Evolutionary conservation across 2,329 filamentous ascomycete genomes (phyloP), one percentile per base, ranked within the genome.

Genomic region (Colletotrichum chrysophilum): DNA sequence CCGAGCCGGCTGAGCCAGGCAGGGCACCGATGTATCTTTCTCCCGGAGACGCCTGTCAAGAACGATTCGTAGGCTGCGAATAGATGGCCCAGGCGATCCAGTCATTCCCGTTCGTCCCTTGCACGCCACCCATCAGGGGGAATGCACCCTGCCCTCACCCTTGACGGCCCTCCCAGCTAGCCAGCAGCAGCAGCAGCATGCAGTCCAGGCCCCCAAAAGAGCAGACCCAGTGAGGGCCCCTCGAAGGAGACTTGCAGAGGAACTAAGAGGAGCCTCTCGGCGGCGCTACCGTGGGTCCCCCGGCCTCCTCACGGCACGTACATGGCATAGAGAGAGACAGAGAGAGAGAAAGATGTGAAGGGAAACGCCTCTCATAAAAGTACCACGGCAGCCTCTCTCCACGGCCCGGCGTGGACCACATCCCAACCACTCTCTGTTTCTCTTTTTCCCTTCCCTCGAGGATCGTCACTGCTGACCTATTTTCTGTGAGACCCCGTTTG

Each of bases 101-200:
- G 62, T 73, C 70, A 73, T 73, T 65, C 43, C 64, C 64, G 64
- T 75, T 62, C 36, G 62, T 21, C 71, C 73, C 73, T 73, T 75
- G 70, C 73, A 75, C 73, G 73, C 73, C 73, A 73, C 73, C 48
- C 70, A 26, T 55, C 56, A 64, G 43, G 64, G 64, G 73, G 55
- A 68, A 73, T 56, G 73, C 56, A 34, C 36, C 32, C 32, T 38
- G 65, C 28, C 58, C 30, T 55, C 55, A 43, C 61, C 73, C 38
- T 75, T 70, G 67, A 56, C 56, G 24, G 9, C 18, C 26, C 58
- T 21, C 26, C n/a, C 18, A 66, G 56, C 30, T 70, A 66, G 67
- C 32, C n/a, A 52, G 48, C 66, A 61, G 18, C 30, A 24, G 18
- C 30, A 24, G 34, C 30, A 24, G 34, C 34, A 64, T 60, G 32